These are phyloP conservation scores for Talaromyces nanjingensis DNA, from an alignment of 495 filamentous ascomycete species.

Conservation along the genomic window DNA sequence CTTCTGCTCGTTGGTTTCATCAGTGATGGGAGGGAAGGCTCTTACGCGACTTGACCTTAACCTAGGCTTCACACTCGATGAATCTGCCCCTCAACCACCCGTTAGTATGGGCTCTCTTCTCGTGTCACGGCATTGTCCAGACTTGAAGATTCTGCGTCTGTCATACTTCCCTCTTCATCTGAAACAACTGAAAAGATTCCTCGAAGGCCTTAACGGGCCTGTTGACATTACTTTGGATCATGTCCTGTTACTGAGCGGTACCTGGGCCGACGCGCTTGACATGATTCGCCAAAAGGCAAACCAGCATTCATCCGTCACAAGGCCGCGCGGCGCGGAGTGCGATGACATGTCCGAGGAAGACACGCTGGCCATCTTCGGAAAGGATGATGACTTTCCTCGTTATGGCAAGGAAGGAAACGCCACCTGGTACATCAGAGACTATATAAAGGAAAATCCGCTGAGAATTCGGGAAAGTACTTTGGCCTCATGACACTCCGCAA, in stretches of 20 bases:
- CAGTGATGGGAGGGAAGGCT: background rate
- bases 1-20: background rate
- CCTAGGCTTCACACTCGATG: background rate
- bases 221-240: background rate
- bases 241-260: background rate
- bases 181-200: background rate
- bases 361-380: background rate
- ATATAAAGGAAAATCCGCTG: background rate
- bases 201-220: background rate
- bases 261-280: background rate
- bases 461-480: background rate
- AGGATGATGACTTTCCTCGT: background rate
- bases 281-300: background rate
- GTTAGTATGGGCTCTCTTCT: constrained; percentile 1
- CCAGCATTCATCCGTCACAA: background rate
- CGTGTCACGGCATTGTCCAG: background rate
- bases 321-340: background rate
- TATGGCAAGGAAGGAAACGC: background rate
- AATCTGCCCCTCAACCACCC: background rate
- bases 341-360: background rate
- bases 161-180: constrained; percentile 1
- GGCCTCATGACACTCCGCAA: background rate
- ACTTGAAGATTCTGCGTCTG: background rate
- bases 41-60: background rate
- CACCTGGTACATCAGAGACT: background rate